phyloP scores from a whole-genome alignment of 345 rosid species.

The Rhizophora apiculata region DNA sequence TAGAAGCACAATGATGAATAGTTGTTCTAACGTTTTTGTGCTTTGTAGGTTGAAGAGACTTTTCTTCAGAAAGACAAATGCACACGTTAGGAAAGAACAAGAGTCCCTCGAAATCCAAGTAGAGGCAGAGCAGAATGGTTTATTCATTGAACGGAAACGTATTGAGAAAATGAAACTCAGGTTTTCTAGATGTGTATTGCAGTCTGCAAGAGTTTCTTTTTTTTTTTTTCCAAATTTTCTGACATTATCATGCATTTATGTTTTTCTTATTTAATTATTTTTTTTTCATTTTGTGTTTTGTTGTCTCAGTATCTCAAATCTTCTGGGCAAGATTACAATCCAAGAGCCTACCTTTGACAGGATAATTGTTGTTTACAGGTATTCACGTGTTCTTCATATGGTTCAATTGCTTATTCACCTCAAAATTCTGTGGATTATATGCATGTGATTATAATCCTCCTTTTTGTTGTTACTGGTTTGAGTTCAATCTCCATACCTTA shows the following conservation, averaged over 20 bases:
- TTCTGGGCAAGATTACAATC: conserved; percentile 54
- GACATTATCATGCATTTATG: background rate
- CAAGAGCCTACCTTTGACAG: conserved; percentile 81
- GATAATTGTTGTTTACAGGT: conserved; percentile 82
- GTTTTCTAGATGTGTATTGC: conserved; percentile 18
- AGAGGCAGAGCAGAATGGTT: conserved; percentile 33
- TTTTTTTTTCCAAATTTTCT: too few species aligned
- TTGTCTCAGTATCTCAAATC: conserved; percentile 43
- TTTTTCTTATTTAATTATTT: background rate
- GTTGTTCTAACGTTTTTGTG: conserved; percentile 3
- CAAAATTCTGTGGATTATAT: too few species aligned
- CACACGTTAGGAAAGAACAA: conserved; percentile 13
- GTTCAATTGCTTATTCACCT: too few species aligned
- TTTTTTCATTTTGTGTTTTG: background rate
- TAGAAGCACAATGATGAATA: background rate
- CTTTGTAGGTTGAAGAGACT: conserved; percentile 40
- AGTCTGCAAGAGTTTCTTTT: too few species aligned
- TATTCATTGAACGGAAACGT: conserved; percentile 57
- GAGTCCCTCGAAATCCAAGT: conserved; percentile 35
- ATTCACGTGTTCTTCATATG: background rate
- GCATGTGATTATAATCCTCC: background rate
- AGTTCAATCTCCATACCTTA: background rate
- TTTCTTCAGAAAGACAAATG: conserved; percentile 32
- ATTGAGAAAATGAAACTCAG: conserved; percentile 63
- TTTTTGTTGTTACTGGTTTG: background rate